Evolutionary conservation across 1,139 yeast genomes (phyloP), one percentile per base, ranked within the genome.

Genomic region (Geotrichum klebahnii): DNA sequence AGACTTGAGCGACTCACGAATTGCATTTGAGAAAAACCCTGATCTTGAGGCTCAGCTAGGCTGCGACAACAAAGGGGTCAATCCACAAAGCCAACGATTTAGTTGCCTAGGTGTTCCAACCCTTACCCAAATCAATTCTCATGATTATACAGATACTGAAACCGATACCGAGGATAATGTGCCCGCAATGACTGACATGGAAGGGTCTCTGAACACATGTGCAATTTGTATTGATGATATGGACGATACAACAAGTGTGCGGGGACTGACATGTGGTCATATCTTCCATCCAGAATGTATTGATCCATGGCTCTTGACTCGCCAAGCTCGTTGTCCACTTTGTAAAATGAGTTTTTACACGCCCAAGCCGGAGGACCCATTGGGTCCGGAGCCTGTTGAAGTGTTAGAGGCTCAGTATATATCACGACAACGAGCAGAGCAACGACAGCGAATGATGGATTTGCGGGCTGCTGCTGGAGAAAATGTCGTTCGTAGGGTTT

Each of bases 291-390:
- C 82, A 9, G 81, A 76, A 23, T 87, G 96, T 67, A 73, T 87
- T 46, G 94, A 84, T 59, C 92, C 92, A 1, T 86, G 95, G 95
- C 70, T 87, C 45, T 81, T 81, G 3, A 77, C 78, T 53, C 72
- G 92, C 57, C 75, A 85, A 50, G 92, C 92, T 0, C 82, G 88
- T 61, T 87, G 96, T 63, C 95, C 96, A 6, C 79, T 82, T 73
- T 87, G 96, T 67, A 84, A 86, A 62, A 71, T 59, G n/a, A 70
- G 66, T 52, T 67, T 62, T 54, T 66, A 61, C 53, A 60, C 53
- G 6, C 65, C 66, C 14, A 58, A 57, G 36, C 61, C 62, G 2
- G 57, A 48, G 23, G 57, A 54, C 31, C 53, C 53, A 3, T 28
- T 51, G 22, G 53, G 53, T 12, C 53, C 53, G 28, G 53, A 51